Percentiles rank a stretch among this genome's conserved stretches.
Conservation (phyloP, 2,329 filamentous ascomycete genomes). For the Xylariomycetidae sp. region DNA sequence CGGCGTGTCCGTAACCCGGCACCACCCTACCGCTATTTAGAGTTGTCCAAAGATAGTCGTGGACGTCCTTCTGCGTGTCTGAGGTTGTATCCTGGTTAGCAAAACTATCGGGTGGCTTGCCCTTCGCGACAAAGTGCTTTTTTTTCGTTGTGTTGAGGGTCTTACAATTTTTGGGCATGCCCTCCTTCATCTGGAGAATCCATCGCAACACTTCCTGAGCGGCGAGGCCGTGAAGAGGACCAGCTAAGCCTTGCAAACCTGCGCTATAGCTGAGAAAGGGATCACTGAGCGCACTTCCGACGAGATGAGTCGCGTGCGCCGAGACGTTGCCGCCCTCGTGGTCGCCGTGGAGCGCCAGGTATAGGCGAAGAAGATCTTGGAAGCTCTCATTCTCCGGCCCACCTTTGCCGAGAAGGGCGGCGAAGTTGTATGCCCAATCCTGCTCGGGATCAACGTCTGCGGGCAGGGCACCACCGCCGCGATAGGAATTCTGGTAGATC, state of each 20-base stretch:
- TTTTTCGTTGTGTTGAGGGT: too few relatives aligned
- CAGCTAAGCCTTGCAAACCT: slow-evolving; percentile 89
- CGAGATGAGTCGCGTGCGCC: slow-evolving; percentile 89
- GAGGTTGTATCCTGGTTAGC: slow-evolving; percentile 69
- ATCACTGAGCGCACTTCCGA: slow-evolving; percentile 90
- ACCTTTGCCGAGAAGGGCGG: slow-evolving; percentile 87
- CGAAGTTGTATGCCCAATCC: slow-evolving; percentile 99
- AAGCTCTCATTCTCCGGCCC: slow-evolving; percentile 87
- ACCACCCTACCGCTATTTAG: slow-evolving; percentile 93
- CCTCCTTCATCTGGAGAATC: slow-evolving; percentile 92
- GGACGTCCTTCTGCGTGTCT: slow-evolving; percentile 78
- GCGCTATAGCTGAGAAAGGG: slow-evolving; percentile 95
- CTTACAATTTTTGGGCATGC: too few relatives aligned
- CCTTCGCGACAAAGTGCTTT: too few relatives aligned
- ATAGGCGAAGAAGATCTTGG: slow-evolving; percentile 89
- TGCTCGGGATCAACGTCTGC: slow-evolving; percentile 74
- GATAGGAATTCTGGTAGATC: slow-evolving; percentile 91
- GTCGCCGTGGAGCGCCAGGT: slow-evolving; percentile 94
- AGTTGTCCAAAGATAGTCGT: slow-evolving; percentile 85
- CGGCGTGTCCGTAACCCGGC: slow-evolving; percentile 91
- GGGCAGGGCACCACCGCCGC: slow-evolving; percentile 67
- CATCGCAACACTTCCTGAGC: slow-evolving; percentile 96
- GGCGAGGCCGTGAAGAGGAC: slow-evolving; percentile 85
- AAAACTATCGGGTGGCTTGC: too few relatives aligned
- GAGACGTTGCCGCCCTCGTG: slow-evolving; percentile 98